Evolutionary conservation across 2,329 filamentous ascomycete species (phyloP), one percentile per base, ranked within the genome.

Genomic region (Pleoardoris graminearum): DNA sequence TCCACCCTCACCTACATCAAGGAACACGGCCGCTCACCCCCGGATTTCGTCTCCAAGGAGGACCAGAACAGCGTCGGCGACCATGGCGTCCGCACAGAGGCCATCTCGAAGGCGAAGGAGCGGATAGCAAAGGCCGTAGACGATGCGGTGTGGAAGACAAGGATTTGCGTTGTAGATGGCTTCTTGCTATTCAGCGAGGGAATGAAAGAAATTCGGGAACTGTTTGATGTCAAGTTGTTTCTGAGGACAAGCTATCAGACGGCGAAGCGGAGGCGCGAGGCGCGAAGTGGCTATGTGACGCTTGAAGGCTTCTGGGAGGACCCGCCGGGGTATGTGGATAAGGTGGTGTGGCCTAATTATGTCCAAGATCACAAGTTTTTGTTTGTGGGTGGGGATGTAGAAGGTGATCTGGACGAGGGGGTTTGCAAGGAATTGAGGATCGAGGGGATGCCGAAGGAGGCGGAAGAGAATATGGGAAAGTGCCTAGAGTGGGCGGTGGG

Each of bases 291-390:
- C 10, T 94, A 94, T 70, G 88, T 91, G 25, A 93, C 90, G 38
- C 68, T 76, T 32, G 80, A 97, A 66, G 93, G 92, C 23, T 99
- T 97, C 76, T 99, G 94, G 94, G 82, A 86, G 51, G 94, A 99
- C 72, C 94, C 94, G 0, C 91, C 91, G 0, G 92, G 90, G 0
- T 99, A 97, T 71, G 91, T 97, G 32, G 92, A 97, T 70, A 84
- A 89, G 69, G 83, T 99, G 49, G 94, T 99, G 4, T 99, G 94
- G 94, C 93, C 93, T 3, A 93, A 96, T 65, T 97, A 97, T 73
- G 89, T 89, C 3, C 79, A 82, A 48, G 85, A 91, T 63, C 92
- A 97, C 75, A 78, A 79, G 19, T 96, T 90, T 80, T 77, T 99
- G 71, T 94, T 97, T 68, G 74, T 86, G 58, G 75, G 77, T 7